Evolutionary conservation across 179 eudicot species (phyloP).

Genomic region (Actinidia arguta): DNA sequence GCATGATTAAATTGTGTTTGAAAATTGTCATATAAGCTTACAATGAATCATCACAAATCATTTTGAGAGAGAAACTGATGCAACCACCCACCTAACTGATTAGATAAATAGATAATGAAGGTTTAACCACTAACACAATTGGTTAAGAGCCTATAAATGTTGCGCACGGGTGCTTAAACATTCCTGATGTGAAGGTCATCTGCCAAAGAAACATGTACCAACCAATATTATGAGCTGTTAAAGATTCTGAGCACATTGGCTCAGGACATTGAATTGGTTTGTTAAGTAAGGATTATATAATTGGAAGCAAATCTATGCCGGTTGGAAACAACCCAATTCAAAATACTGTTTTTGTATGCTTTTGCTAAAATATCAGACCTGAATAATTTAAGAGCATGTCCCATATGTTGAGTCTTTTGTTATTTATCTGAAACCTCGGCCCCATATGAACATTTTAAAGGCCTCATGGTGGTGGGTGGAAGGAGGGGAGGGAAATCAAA

Average conservation of each 20-base stretch:
- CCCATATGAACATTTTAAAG: not conserved
- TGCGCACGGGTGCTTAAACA: not conserved
- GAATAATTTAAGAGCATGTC: not conserved
- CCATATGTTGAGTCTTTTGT: not conserved
- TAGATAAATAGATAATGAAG: conserved; percentile 1
- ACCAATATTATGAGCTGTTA: not conserved
- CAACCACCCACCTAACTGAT: not conserved
- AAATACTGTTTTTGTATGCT: not conserved
- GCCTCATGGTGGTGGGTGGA: not conserved
- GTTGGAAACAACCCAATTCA: not conserved
- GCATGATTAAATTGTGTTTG: not conserved
- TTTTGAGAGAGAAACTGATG: not conserved
- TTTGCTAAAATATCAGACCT: not conserved
- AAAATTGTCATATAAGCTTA: not conserved
- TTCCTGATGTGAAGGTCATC: not conserved
- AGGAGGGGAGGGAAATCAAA: not conserved
- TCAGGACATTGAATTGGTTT: not conserved
- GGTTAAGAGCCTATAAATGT: not conserved
- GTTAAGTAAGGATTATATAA: not conserved
- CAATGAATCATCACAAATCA: not conserved
- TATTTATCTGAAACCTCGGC: not conserved
- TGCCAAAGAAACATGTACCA: not conserved
- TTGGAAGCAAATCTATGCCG: conserved; percentile 9
- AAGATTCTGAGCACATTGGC: conserved; percentile 1
- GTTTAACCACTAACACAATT: not conserved